Base-by-base conservation (phyloP, 2,329 filamentous ascomycete species). In the Exophiala mesophila region DNA sequence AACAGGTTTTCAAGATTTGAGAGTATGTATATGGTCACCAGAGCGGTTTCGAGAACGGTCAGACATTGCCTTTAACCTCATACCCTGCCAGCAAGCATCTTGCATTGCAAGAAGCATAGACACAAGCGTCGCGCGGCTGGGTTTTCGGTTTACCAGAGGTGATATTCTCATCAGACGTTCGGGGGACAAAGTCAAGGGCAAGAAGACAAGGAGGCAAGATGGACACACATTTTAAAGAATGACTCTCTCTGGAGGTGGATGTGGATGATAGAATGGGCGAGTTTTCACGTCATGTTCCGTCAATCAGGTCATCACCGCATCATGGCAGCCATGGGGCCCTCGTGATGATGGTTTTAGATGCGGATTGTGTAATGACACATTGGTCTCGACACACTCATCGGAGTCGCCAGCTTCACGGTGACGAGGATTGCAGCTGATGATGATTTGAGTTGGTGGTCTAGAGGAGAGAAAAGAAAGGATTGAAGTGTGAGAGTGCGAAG, bases 321-420 rank as follows among this genome's bases (percentile, higher is more conserved):
- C 79, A 76, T 82, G 79, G 71, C 71, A 71, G 69, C 60, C 65
- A 64, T 53, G 36, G 67, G 72, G 69, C 77, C 77, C 78, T 87
- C 82, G 78, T 80, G 76, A 80, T 77, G 76, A 86, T 82, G 82
- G 83, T 87, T 87, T 87, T 87, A 83, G 71, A 82, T 78, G 77
- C 76, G 81, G 75, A 66, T 63, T 66, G 44, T 35, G 35, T 30
- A 38, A 49, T 48, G 42, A 51, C 59, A 59, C 47, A 59, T 74
- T 71, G 59, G 67, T 87, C 82, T 86, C 69, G 82, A 83, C 82
- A 67, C 72, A 76, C 76, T 65, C 75, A 77, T 78, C 78, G 77
- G 78, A 83, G 72, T 82, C 77, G 74, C 72, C 78, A 83, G 76
- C 72, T 72, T 56, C 74, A 77, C 80, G 57, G 69, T 39, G 41